Conservation (phyloP, 805 yeast species). For the Priceomyces carsonii region DNA sequence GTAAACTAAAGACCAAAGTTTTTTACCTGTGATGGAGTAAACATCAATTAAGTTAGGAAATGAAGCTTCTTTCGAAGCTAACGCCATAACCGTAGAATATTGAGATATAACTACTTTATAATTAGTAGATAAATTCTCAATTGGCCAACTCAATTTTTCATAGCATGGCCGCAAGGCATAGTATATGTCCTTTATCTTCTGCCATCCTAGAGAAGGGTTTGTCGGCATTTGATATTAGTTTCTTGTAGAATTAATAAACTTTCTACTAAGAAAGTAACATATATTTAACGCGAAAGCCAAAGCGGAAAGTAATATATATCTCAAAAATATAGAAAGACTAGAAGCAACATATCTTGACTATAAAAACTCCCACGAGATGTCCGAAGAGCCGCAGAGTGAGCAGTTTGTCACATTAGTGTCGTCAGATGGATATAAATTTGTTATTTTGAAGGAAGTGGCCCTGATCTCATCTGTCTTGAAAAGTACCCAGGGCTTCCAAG, state of each 20-base stretch:
- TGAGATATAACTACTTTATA: conserved; percentile 52
- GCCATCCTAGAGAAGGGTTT: conserved; percentile 67
- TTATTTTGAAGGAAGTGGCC: conserved; percentile 73
- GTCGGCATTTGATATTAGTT: conserved; percentile 22
- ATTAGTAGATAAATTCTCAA: conserved; percentile 36
- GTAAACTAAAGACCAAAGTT: conserved; percentile 37
- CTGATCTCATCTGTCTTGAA: conserved; percentile 59
- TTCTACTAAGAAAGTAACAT: too few species aligned
- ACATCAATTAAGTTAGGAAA: conserved; percentile 39
- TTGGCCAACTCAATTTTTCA: conserved; percentile 50
- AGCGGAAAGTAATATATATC: too few species aligned
- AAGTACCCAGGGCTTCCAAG: conserved; percentile 53
- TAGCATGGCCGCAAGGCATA: conserved; percentile 64
- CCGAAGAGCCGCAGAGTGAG: background rate
- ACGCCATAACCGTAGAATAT: conserved; percentile 56
- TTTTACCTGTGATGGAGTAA: conserved; percentile 35
- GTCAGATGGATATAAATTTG: conserved; percentile 64
- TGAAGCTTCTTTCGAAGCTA: conserved; percentile 37
- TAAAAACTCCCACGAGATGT: too few species aligned
- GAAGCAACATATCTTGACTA: too few species aligned
- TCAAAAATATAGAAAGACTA: too few species aligned
- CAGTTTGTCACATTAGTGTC: conserved; percentile 64
- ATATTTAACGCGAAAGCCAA: conserved; percentile 3
- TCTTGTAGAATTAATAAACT: background rate
- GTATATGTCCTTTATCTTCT: conserved; percentile 67